These are phyloP conservation scores for Aspergillus uvarum DNA, from an alignment of 2,329 filamentous ascomycete genomes.

Conservation along the genomic window DNA sequence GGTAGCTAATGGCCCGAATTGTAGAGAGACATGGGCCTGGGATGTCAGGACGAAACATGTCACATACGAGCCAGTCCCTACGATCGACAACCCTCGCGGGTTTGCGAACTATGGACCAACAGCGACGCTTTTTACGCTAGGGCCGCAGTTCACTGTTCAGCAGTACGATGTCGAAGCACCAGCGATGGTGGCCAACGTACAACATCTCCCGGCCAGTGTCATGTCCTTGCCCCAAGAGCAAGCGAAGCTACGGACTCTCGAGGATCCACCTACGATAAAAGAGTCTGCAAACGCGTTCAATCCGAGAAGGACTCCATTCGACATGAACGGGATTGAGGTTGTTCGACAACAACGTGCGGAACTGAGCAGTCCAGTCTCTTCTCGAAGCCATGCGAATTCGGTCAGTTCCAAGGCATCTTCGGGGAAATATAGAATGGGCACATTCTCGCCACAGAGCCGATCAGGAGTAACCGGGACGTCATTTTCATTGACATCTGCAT, in stretches of 20 bases:
- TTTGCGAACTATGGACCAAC: conserved; percentile 86
- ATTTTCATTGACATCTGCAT: conserved; percentile 44
- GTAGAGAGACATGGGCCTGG: conserved; percentile 87
- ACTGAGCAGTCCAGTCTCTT: conserved; percentile 67
- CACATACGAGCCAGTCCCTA: conserved; percentile 83
- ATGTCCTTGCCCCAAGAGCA: conserved; percentile 82
- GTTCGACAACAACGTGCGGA: conserved; percentile 63
- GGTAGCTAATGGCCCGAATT: not conserved
- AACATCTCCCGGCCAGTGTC: conserved; percentile 75
- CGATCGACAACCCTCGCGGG: conserved; percentile 74
- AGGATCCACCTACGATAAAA: conserved; percentile 57
- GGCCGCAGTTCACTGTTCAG: conserved; percentile 83
- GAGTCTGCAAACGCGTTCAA: conserved; percentile 74
- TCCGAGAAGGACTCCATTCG: conserved; percentile 70
- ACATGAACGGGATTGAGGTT: conserved; percentile 64
- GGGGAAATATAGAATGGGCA: conserved; percentile 39
- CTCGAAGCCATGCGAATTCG: conserved; percentile 61
- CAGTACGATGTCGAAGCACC: conserved; percentile 91
- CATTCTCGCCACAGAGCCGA: conserved; percentile 43
- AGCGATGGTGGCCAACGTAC: conserved; percentile 80
- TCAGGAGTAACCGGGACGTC: conserved; percentile 47
- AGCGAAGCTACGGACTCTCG: conserved; percentile 31
- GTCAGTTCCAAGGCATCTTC: conserved; percentile 58
- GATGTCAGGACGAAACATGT: conserved; percentile 98
- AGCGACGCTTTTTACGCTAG: conserved; percentile 88